A percentile compares a stretch with the other conserved stretches of the same genome.
phyloP scores from a whole-genome alignment of 2,329 filamentous ascomycete species.

The Paracorniculantispora psalliotae region DNA sequence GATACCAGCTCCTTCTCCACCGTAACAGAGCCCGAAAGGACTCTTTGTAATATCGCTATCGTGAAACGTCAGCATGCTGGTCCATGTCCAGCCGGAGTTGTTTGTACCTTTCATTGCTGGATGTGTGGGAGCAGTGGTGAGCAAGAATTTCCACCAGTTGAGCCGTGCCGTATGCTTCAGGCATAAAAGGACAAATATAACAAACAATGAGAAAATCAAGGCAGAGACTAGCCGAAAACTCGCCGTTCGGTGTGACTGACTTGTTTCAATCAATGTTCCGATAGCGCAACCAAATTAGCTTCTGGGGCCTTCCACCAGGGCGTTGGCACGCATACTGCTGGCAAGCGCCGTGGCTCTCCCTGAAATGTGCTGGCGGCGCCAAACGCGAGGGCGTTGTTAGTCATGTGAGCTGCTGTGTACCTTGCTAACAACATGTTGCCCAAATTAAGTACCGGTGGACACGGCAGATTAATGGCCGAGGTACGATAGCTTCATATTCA shows the following conservation, averaged over 20 bases:
- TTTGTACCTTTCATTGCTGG: slow-evolving; percentile 8
- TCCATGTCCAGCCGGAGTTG: neutral
- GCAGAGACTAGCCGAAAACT: neutral
- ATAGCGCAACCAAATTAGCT: neutral
- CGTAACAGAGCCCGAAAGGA: slow-evolving; percentile 91
- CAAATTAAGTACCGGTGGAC: neutral
- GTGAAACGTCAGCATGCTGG: slow-evolving; percentile 16
- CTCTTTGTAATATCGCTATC: slow-evolving; percentile 83
- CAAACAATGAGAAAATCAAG: neutral
- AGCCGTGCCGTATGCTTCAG: neutral
- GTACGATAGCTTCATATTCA: neutral
- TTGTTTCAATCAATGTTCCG: neutral
- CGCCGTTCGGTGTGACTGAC: neutral
- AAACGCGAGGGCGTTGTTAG: neutral
- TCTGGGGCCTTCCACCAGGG: neutral
- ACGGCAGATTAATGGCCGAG: no score
- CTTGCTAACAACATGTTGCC: neutral
- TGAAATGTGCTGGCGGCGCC: neutral
- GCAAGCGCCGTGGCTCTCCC: neutral
- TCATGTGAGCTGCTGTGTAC: slow-evolving; percentile 5
- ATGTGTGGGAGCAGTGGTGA: neutral
- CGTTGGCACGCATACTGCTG: neutral
- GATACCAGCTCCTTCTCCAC: slow-evolving; percentile 89
- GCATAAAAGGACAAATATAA: neutral
- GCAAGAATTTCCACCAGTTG: neutral